phyloP scores from a whole-genome alignment of 495 filamentous ascomycete species.

The Hypoxylon lenormandii region DNA sequence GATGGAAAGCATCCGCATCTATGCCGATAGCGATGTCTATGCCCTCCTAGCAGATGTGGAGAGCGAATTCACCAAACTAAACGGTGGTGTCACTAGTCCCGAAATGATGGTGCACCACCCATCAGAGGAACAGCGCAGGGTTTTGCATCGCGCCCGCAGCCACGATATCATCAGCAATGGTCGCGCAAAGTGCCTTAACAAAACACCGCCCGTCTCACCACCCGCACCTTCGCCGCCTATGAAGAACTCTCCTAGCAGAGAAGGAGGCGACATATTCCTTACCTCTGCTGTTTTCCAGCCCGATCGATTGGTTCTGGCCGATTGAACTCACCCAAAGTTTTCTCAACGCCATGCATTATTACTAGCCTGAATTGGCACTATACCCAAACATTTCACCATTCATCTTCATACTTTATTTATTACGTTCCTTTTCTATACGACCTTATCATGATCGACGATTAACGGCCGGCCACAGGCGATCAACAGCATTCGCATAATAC shows the following conservation, averaged over 20 bases:
- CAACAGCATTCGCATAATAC: conserved; percentile 40
- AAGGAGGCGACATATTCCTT: conserved; percentile 54
- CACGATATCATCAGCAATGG: conserved; percentile 54
- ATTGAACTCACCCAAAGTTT: conserved; percentile 14
- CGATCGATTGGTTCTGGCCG: conserved; percentile 18
- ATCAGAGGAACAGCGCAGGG: conserved; percentile 46
- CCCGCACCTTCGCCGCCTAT: conserved; percentile 46
- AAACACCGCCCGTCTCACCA: conserved; percentile 42
- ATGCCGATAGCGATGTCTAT: conserved; percentile 73
- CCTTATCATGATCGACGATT: conserved; percentile 47
- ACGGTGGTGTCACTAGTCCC: conserved; percentile 43
- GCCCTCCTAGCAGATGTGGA: conserved; percentile 72
- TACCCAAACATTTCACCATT: conserved; percentile 6
- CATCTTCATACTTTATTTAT: conserved; percentile 31
- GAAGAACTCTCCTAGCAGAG: conserved; percentile 42
- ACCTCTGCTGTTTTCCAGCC: conserved; percentile 61
- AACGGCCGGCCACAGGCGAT: conserved; percentile 51
- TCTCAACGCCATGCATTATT: conserved; percentile 1
- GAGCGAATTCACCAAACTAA: conserved; percentile 68
- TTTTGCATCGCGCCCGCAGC: conserved; percentile 56
- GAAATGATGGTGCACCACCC: conserved; percentile 13
- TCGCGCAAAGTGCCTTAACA: conserved; percentile 39
- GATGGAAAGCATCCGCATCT: conserved; percentile 75
- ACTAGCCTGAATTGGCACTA: conserved; percentile 15
- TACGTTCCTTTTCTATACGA: conserved; percentile 39